These are phyloP conservation scores for Penicillium silybi DNA, from an alignment of 495 filamentous ascomycete genomes.

Conservation along the genomic window DNA sequence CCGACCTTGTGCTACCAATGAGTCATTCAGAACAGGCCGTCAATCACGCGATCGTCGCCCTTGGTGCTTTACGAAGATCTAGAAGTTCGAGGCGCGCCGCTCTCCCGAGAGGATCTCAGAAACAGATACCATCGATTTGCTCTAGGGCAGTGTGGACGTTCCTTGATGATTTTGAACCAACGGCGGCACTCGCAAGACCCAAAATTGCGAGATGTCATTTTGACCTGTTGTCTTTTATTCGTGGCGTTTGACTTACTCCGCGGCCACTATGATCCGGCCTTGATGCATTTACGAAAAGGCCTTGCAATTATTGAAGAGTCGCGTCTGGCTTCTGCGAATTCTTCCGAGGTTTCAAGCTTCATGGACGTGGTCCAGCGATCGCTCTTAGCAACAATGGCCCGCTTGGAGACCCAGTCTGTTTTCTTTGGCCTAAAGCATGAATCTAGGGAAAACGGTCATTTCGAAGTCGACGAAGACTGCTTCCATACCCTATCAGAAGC, in stretches of 20 bases:
- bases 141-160: conserved; percentile 15
- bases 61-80: conserved; percentile 40
- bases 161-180: conserved; percentile 10
- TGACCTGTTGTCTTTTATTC: conserved; percentile 22
- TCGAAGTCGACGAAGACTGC: not conserved
- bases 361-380: not conserved
- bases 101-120: conserved; percentile 8
- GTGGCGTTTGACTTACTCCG: conserved; percentile 17
- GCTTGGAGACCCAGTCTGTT: conserved; percentile 3
- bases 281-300: conserved; percentile 15
- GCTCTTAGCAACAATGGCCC: not conserved
- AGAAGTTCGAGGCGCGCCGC: conserved; percentile 10
- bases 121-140: conserved; percentile 19
- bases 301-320: conserved; percentile 9
- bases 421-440: too few relatives aligned
- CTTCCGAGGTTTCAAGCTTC: not conserved
- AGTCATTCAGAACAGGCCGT: conserved; percentile 45
- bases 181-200: conserved; percentile 16
- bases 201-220: conserved; percentile 13
- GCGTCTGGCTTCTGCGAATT: not conserved
- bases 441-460: too few relatives aligned
- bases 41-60: conserved; percentile 46
- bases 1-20: conserved; percentile 42
- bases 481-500: not conserved
- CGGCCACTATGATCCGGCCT: conserved; percentile 17